Evolutionary conservation across 176 grass and related monocot species (phyloP).

Genomic region (Carex myosuroides): DNA sequence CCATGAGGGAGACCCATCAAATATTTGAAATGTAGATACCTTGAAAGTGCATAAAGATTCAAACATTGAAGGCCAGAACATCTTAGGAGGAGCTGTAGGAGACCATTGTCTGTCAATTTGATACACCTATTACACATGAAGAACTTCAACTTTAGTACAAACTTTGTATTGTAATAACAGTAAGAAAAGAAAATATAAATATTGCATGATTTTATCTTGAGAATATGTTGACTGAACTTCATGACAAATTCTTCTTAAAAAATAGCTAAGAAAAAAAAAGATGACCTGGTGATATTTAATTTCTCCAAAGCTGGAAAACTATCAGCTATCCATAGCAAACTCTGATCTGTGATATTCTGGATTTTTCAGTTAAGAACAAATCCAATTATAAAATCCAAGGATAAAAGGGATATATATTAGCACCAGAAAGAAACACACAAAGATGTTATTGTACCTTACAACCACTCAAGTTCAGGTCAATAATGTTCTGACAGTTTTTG

Average conservation of each 20-base stretch:
- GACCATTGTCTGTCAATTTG: slow-evolving; percentile 77
- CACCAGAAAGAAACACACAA: not conserved
- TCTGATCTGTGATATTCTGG: slow-evolving; percentile 71
- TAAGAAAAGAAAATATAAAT: not conserved
- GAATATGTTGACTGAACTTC: not conserved
- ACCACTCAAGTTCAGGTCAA: slow-evolving; percentile 80
- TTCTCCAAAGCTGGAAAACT: slow-evolving; percentile 53
- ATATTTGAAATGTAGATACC: slow-evolving; percentile 30
- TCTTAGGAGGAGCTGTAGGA: slow-evolving; percentile 61
- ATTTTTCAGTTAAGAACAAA: slow-evolving; percentile 21
- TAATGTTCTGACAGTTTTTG: slow-evolving; percentile 62
- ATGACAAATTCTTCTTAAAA: not conserved
- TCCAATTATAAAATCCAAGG: slow-evolving; percentile 1
- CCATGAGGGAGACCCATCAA: not conserved
- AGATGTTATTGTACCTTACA: slow-evolving; percentile 60
- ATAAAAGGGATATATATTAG: not conserved
- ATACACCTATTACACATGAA: slow-evolving; percentile 49
- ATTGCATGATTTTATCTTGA: not conserved
- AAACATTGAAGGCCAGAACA: slow-evolving; percentile 78
- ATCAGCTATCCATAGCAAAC: slow-evolving; percentile 53
- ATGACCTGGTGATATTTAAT: slow-evolving; percentile 84
- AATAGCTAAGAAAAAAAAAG: not conserved
- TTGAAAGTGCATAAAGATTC: slow-evolving; percentile 90
- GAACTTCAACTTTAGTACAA: slow-evolving; percentile 1
- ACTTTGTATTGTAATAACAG: not conserved